Base-by-base conservation (phyloP, 2,329 filamentous ascomycete genomes). In the Leptographium wingfieldii region DNA sequence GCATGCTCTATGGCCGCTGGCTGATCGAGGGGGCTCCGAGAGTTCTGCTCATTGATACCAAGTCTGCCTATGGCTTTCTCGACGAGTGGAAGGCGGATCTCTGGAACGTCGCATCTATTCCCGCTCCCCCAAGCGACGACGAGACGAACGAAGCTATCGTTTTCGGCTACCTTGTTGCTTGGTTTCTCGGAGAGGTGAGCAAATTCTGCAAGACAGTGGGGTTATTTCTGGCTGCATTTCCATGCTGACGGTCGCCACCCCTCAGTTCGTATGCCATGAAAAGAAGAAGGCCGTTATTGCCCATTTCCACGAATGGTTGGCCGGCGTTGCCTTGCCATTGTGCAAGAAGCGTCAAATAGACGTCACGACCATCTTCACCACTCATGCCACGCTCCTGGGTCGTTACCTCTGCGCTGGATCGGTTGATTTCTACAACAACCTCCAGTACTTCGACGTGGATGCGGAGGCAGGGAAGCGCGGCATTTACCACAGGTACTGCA, bases 371-470 rank as follows among this genome's bases (percentile, higher is more conserved):
- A 97, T 97, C 72, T 97, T 97, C 77, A 99, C 94, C 51, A 99
- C 94, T 2, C 94, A 97, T 74, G 94, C 94, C 29, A 97, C 94
- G 6, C 82, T 99, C 12, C 84, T 99, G 56, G 94, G 94, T 63
- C 87, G 94, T 68, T 97, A 99, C 71, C 88, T 97, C 56, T 97
- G 94, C 71, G 94, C 94, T 57, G 94, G 94, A 59, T 96, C 92
- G 0, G 94, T 97, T 64, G 94, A 99, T 72, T 97, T 99, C 72
- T 99, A 99, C 81, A 99, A 97, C 78, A 96, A 97, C 73, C 81
- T 99, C 58, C 92, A 97, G 73, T 88, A 85, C 76, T 97, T 99
- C 70, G 92, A 99, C 70, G 91, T 96, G 35, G 94, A 99, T 71
- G 85, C 90, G 6, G 94, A 99, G 74, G 94, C 94, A 22, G 94